A percentile compares a stretch with the other conserved stretches of the same genome.
Evolutionary conservation across 106 monocot species (phyloP).

Genomic region (Gastrodia elata): DNA sequence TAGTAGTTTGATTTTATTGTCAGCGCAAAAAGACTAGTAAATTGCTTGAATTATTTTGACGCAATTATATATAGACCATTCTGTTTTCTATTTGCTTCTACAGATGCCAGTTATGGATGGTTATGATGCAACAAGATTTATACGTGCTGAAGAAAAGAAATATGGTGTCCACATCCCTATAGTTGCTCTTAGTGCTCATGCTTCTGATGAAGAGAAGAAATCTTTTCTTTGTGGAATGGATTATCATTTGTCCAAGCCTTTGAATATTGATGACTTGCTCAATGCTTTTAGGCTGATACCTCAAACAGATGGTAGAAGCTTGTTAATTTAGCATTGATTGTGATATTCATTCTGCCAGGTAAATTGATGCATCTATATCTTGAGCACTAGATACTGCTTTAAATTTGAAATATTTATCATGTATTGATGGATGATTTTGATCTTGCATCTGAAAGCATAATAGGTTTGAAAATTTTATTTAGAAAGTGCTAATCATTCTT

Average conservation of each 20-base stretch:
- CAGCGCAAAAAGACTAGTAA: no score
- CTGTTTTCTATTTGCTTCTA: not conserved
- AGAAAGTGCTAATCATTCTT: no score
- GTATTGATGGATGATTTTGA: not conserved
- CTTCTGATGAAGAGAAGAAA: slow-evolving; percentile 33
- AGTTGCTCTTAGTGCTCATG: slow-evolving; percentile 56
- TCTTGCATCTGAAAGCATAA: no score
- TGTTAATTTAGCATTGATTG: not conserved
- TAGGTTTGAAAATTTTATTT: no score
- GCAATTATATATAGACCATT: not conserved
- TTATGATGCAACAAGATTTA: slow-evolving; percentile 64
- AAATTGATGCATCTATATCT: not conserved
- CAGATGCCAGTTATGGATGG: slow-evolving; percentile 97
- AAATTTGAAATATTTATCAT: slow-evolving; percentile 1
- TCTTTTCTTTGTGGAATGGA: slow-evolving; percentile 52
- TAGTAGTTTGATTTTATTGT: no score
- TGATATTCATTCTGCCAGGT: not conserved
- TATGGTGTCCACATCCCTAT: slow-evolving; percentile 70
- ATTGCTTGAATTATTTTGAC: no score
- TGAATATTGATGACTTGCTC: slow-evolving; percentile 20
- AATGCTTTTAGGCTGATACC: slow-evolving; percentile 15
- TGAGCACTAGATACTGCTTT: not conserved
- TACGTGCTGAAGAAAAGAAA: slow-evolving; percentile 44
- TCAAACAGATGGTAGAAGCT: not conserved
- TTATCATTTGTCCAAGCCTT: slow-evolving; percentile 54